Evolutionary conservation across 2,329 filamentous ascomycete genomes (phyloP).

Genomic region (Plectosphaerella sp.): DNA sequence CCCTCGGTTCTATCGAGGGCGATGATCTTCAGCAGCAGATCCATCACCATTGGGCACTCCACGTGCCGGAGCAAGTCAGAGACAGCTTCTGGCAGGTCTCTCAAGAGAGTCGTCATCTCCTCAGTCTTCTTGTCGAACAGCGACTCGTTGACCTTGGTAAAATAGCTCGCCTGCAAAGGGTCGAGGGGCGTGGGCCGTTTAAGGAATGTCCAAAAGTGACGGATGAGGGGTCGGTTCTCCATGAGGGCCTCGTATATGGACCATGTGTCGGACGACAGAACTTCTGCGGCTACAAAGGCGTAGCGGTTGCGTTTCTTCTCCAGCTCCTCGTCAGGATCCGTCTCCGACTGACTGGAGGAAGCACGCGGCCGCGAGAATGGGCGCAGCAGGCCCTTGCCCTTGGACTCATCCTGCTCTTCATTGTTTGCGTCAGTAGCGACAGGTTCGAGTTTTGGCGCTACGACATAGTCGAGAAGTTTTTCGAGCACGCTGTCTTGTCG

Average conservation of each 20-base stretch:
- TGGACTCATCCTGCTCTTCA: constrained; percentile 41
- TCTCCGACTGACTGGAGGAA: constrained; percentile 45
- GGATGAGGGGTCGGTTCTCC: constrained; percentile 73
- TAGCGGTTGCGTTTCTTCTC: constrained; percentile 93
- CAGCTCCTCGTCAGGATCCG: constrained; percentile 57
- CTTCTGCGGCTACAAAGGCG: constrained; percentile 88
- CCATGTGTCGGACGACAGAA: constrained; percentile 94
- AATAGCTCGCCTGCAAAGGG: constrained; percentile 92
- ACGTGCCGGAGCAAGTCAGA: constrained; percentile 86
- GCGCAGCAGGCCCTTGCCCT: constrained; percentile 35
- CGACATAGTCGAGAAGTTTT: constrained; percentile 85
- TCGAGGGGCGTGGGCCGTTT: constrained; percentile 81
- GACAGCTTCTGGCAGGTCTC: constrained; percentile 75
- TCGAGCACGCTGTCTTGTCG: constrained; percentile 82
- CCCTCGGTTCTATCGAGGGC: constrained; percentile 89
- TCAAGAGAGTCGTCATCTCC: constrained; percentile 91
- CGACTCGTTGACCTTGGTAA: constrained; percentile 98
- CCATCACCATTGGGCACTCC: constrained; percentile 98
- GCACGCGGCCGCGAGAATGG: constrained; percentile 49
- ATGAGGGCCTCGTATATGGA: constrained; percentile 91
- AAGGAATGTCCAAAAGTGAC: constrained; percentile 88
- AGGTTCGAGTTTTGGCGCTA: constrained; percentile 66
- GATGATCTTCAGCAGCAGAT: constrained; percentile 92
- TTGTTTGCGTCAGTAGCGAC: constrained; percentile 48
- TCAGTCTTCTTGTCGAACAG: constrained; percentile 96